Conservation (phyloP, 306 rosid species). For the Castanea crenata region DNA sequence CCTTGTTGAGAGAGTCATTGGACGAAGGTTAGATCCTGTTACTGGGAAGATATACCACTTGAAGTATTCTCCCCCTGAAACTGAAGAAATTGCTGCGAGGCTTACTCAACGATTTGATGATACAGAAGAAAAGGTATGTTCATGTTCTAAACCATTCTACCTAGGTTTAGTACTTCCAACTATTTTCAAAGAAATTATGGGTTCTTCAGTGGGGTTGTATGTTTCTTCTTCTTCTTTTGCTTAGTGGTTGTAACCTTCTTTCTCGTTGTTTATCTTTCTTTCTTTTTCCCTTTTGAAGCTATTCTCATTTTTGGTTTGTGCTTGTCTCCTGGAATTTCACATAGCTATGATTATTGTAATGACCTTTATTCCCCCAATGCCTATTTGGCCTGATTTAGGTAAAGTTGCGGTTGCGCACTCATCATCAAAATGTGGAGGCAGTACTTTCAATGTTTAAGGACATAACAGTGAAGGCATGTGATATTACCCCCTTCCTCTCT, state of each 20-base stretch:
- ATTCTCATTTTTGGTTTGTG: background rate
- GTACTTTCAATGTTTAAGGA: conserved; percentile 74
- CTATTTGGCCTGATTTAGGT: conserved; percentile 51
- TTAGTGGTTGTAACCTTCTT: background rate
- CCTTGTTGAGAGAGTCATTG: conserved; percentile 92
- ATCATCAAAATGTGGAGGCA: conserved; percentile 86
- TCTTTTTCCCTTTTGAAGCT: conserved; percentile 6
- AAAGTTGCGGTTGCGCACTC: conserved; percentile 78
- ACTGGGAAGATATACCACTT: conserved; percentile 91
- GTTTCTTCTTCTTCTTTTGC: background rate
- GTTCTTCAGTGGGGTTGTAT: background rate
- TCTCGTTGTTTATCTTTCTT: conserved; percentile 5
- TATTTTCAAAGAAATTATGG: background rate
- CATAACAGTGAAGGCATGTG: conserved; percentile 62
- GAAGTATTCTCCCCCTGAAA: conserved; percentile 89
- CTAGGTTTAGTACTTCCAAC: background rate
- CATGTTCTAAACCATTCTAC: conserved; percentile 6
- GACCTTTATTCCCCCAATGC: conserved; percentile 1
- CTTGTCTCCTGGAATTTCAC: conserved; percentile 3
- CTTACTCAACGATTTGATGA: conserved; percentile 94
- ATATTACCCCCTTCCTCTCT: background rate
- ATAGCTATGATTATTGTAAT: conserved; percentile 3
- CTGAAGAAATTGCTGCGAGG: conserved; percentile 75
- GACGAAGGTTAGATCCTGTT: conserved; percentile 89
- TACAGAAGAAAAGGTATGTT: conserved; percentile 79